Evolutionary conservation across 176 grass and related monocot genomes (phyloP).

Genomic region (Oryza australiensis): DNA sequence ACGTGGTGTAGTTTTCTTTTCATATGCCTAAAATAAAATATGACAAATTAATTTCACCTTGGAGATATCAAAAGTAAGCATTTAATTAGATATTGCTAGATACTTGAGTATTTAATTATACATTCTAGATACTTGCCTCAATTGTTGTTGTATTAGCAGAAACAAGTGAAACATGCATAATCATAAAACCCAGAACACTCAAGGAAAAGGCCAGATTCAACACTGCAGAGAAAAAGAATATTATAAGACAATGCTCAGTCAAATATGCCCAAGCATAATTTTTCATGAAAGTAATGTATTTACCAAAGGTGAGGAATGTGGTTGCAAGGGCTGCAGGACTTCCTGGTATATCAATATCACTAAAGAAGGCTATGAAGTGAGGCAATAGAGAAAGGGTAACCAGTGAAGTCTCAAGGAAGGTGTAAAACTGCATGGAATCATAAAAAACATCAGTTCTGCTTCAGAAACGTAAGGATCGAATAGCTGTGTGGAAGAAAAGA

Average conservation of each 20-base stretch:
- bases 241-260: slow-evolving; percentile 7
- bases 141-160: slow-evolving; percentile 86
- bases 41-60: neutral
- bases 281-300: slow-evolving; percentile 21
- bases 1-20: slow-evolving; percentile 86
- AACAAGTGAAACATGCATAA: slow-evolving; percentile 94
- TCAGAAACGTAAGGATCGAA: neutral
- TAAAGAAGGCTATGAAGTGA: slow-evolving; percentile 96
- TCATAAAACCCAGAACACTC: slow-evolving; percentile 90
- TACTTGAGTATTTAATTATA: neutral
- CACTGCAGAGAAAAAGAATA: slow-evolving; percentile 52
- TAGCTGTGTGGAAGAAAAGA: slow-evolving; percentile 10
- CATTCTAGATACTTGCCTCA: slow-evolving; percentile 54
- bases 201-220: slow-evolving; percentile 89
- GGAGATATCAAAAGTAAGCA: neutral
- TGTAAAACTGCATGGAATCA: slow-evolving; percentile 78
- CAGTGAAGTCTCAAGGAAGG: slow-evolving; percentile 87
- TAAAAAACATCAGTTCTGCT: slow-evolving; percentile 1
- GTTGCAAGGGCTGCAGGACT: slow-evolving; percentile 91
- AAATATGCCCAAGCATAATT: slow-evolving; percentile 1
- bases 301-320: slow-evolving; percentile 94
- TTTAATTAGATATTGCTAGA: too few relatives aligned
- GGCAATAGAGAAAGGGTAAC: slow-evolving; percentile 83
- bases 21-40: slow-evolving; percentile 63
- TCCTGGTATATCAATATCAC: slow-evolving; percentile 77